A percentile compares a stretch with the other conserved stretches of the same genome.
Evolutionary conservation across 768 basidiomycete species (phyloP).

Genomic region (Podaxis mareebaensis): DNA sequence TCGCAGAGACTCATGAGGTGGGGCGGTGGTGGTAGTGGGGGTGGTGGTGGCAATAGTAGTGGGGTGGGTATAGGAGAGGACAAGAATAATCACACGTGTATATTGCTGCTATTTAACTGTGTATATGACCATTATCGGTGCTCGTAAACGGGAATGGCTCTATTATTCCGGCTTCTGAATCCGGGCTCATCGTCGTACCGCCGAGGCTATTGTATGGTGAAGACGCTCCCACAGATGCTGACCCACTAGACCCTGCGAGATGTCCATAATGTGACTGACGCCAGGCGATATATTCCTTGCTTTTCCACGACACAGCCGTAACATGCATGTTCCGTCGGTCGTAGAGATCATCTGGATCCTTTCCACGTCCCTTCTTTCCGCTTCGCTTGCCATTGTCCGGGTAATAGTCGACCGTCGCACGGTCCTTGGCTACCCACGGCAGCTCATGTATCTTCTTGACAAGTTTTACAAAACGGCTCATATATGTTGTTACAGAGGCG

Average conservation of each 20-base stretch:
- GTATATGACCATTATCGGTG: neutral
- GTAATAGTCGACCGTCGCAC: conserved; percentile 46
- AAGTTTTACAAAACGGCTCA: conserved; percentile 37
- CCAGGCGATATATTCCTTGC: neutral
- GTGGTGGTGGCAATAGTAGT: neutral
- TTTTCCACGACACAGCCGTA: conserved; percentile 12
- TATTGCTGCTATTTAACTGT: neutral
- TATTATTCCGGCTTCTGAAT: neutral
- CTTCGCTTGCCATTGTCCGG: conserved; percentile 24
- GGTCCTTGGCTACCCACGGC: conserved; percentile 44
- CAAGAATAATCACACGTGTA: neutral
- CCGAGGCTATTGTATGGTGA: neutral
- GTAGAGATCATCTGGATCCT: conserved; percentile 1
- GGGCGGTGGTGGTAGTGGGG: neutral
- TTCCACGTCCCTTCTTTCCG: conserved; percentile 19
- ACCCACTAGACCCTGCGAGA: neutral
- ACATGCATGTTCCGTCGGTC: neutral
- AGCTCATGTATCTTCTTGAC: conserved; percentile 35
- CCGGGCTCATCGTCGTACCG: neutral
- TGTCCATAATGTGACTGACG: conserved; percentile 2
- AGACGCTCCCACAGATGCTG: neutral
- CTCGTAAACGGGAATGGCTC: conserved; percentile 11
- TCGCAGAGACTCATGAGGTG: conserved; percentile 10
- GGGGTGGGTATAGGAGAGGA: neutral
- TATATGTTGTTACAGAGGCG: conserved; percentile 30